A percentile compares a stretch with the other conserved stretches of the same genome.
Conservation (phyloP, 306 rosid genomes). For the Fagus sylvatica region DNA sequence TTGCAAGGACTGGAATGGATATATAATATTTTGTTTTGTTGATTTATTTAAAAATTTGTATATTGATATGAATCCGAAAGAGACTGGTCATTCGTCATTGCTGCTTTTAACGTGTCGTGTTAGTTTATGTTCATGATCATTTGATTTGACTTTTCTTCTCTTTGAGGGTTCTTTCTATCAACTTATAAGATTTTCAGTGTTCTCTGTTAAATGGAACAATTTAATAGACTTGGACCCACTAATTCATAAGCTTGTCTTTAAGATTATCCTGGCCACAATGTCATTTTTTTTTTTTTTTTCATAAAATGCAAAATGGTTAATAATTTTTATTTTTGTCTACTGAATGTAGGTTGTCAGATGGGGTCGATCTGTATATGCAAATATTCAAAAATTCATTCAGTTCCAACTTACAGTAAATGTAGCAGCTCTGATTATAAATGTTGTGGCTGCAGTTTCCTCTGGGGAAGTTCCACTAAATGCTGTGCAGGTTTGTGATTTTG, state of each 20-base stretch:
- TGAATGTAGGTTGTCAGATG: slow-evolving; percentile 85
- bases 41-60: background rate
- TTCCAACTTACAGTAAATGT: slow-evolving; percentile 95
- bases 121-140: background rate
- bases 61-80: background rate
- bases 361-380: slow-evolving; percentile 96
- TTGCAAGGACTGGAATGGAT: background rate
- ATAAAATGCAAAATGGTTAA: background rate
- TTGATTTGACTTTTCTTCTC: background rate
- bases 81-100: background rate
- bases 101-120: background rate
- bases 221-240: background rate
- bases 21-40: background rate
- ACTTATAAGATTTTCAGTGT: background rate
- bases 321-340: slow-evolving; percentile 14
- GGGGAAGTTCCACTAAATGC: slow-evolving; percentile 92
- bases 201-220: background rate
- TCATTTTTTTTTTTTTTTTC: background rate
- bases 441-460: slow-evolving; percentile 81
- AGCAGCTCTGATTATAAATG: slow-evolving; percentile 90
- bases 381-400: slow-evolving; percentile 97
- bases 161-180: background rate
- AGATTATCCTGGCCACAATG: background rate
- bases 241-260: background rate
- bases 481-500: slow-evolving; percentile 72